A percentile compares a stretch with the other conserved stretches of the same genome.
These are phyloP conservation scores for Aspergillus conjunctus DNA, from an alignment of 495 filamentous ascomycete species.

Conservation along the genomic window DNA sequence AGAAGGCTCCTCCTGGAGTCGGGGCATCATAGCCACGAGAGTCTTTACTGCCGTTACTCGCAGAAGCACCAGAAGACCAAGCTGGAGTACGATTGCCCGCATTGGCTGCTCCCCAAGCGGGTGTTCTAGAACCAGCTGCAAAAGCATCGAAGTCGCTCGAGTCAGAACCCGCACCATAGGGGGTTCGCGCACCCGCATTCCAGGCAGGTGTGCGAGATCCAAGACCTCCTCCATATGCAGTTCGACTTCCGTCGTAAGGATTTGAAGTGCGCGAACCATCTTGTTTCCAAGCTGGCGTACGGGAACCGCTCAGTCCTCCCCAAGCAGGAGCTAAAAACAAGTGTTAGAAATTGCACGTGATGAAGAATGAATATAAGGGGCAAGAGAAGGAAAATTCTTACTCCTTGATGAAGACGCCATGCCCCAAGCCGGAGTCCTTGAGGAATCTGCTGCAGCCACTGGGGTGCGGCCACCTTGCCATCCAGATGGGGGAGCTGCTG, in stretches of 20 bases:
- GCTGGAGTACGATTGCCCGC: conserved; percentile 57
- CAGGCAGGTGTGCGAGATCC: conserved; percentile 56
- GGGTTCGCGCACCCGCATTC: conserved; percentile 69
- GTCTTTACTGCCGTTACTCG: conserved; percentile 44
- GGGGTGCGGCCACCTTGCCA: conserved; percentile 71
- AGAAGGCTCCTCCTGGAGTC: conserved; percentile 69
- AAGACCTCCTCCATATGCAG: conserved; percentile 54
- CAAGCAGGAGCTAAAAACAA: conserved; percentile 57
- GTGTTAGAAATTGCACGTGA: conserved; percentile 35
- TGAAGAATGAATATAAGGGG: neutral
- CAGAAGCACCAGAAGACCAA: conserved; percentile 37
- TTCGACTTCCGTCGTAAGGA: conserved; percentile 78
- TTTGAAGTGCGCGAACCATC: conserved; percentile 75
- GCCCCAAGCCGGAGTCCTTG: conserved; percentile 74
- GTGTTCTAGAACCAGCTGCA: conserved; percentile 73
- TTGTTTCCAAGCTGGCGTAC: conserved; percentile 77
- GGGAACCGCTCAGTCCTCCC: conserved; percentile 53
- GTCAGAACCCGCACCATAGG: conserved; percentile 61
- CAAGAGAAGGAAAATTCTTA: conserved; percentile 40
- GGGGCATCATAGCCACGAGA: conserved; percentile 69
- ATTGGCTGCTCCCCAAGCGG: conserved; percentile 62
- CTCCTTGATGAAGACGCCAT: conserved; percentile 50
- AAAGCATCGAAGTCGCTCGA: conserved; percentile 69
- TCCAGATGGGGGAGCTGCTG: conserved; percentile 41
- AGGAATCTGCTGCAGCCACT: conserved; percentile 56